Evolutionary conservation across 306 rosid genomes (phyloP).

Genomic region (Lupinus albus): DNA sequence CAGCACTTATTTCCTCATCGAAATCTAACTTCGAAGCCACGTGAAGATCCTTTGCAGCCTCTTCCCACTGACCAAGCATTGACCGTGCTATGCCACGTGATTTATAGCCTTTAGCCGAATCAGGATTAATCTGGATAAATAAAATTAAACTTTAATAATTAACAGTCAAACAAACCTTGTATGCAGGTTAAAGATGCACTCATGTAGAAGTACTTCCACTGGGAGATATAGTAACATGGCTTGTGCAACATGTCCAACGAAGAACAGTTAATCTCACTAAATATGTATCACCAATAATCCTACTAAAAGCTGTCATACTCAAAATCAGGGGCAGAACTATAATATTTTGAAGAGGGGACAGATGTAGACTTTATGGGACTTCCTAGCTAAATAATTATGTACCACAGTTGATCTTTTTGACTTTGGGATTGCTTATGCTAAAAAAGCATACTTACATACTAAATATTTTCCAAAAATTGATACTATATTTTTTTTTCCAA

Average conservation of each 20-base stretch:
- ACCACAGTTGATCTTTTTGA: background rate
- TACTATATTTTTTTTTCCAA: background rate
- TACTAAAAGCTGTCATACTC: background rate
- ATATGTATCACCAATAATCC: background rate
- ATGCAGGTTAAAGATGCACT: background rate
- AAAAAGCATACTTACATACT: conserved; percentile 3
- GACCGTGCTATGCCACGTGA: conserved; percentile 82
- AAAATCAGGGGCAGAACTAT: background rate
- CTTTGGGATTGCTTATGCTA: background rate
- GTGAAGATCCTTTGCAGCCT: conserved; percentile 90
- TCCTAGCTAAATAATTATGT: background rate
- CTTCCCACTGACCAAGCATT: conserved; percentile 89
- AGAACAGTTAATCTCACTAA: conserved; percentile 15
- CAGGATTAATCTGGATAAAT: conserved; percentile 75
- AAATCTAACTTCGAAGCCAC: conserved; percentile 79
- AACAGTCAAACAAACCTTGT: conserved; percentile 8
- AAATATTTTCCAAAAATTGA: background rate
- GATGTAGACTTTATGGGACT: background rate
- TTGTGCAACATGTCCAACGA: background rate
- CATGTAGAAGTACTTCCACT: background rate
- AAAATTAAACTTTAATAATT: background rate
- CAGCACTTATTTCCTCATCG: conserved; percentile 83
- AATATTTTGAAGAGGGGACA: background rate
- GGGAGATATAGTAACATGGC: conserved; percentile 15
- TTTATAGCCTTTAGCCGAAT: conserved; percentile 93